Base-by-base conservation (phyloP, 2,329 filamentous ascomycete species). In the Alternaria conjuncta region DNA sequence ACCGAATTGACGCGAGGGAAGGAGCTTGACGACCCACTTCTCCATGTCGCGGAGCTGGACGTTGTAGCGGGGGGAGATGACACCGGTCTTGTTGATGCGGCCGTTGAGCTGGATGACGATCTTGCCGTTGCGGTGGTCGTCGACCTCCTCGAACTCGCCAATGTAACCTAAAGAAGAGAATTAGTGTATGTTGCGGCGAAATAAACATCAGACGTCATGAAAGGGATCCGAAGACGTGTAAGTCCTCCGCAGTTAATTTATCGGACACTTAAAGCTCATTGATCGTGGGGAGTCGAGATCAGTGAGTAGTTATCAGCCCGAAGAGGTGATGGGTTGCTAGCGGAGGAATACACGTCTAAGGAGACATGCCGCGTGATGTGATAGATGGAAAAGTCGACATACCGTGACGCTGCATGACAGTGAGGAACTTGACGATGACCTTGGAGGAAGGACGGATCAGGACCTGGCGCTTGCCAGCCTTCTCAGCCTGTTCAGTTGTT, bases 241-340 rank as follows among this genome's bases (percentile, higher is more conserved):
- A 97, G 94, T 95, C 91, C 91, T 89, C 90, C 90, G 90, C 89
- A 83, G 74, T 72, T 86, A 83, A 96, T 99, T 85, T 99, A 92
- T 96, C 96, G 95, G 93, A 89, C 90, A 96, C 90, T 98, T 98
- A 99, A 98, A 99, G 93, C 94, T 93, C 95, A 93, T 90, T 91
- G 88, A 90, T 91, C 92, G 94, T 97, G 84, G 87, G 78, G 69
- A 81, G 83, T 88, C 89, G 89, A 91, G 90, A 95, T 90, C 89
- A 89, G 93, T 90, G 91, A 93, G 95, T 97, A 99, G 96, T 98
- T 98, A 98, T 98, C 93, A 97, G 92, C 91, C 94, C 95, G 96
- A 96, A 90, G 79, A 67, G 59, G 51, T 30, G 45, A 32, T 32
- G 44, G 32, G 45, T 43, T 23, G 73, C 49, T 53, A 53, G 49